Evolutionary conservation across 352 stramenopile species (phyloP).

Genomic region (Aphanomyces invadans): DNA sequence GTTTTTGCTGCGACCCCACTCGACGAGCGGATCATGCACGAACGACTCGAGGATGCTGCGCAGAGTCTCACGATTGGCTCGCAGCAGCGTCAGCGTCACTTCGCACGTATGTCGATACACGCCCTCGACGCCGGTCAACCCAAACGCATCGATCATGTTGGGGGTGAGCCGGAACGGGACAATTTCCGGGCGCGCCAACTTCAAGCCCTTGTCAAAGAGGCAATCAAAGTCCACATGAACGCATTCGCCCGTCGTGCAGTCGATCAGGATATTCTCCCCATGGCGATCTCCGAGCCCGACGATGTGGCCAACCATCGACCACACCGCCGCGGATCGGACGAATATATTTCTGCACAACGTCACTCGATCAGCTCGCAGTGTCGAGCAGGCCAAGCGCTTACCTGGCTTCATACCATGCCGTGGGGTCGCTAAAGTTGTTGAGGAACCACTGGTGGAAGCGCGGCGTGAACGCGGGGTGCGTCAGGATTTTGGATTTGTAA

Average conservation of each 20-base stretch:
- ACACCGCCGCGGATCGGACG: slow-evolving; percentile 87
- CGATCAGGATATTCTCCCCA: slow-evolving; percentile 99
- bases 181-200: slow-evolving; percentile 94
- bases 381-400: too few relatives aligned
- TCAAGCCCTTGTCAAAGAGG: slow-evolving; percentile 99
- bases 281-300: slow-evolving; percentile 92
- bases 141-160: slow-evolving; percentile 99
- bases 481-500: slow-evolving; percentile 61
- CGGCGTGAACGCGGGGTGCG: slow-evolving; percentile 80
- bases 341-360: slow-evolving; percentile 63
- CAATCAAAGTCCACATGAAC: slow-evolving; percentile 99
- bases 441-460: slow-evolving; percentile 99
- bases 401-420: slow-evolving; percentile 96
- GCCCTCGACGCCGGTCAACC: slow-evolving; percentile 93
- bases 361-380: too few relatives aligned
- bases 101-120: slow-evolving; percentile 91
- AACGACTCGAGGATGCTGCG: slow-evolving; percentile 99
- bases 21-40: slow-evolving; percentile 94
- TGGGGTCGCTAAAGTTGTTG: slow-evolving; percentile 96
- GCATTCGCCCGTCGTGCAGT: slow-evolving; percentile 94
- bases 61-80: slow-evolving; percentile 95
- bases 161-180: slow-evolving; percentile 99
- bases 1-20: slow-evolving; percentile 62
- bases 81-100: slow-evolving; percentile 87
- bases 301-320: slow-evolving; percentile 97